phyloP scores from a whole-genome alignment of 208 protist genomes.

The Leishmania aethiopica region DNA sequence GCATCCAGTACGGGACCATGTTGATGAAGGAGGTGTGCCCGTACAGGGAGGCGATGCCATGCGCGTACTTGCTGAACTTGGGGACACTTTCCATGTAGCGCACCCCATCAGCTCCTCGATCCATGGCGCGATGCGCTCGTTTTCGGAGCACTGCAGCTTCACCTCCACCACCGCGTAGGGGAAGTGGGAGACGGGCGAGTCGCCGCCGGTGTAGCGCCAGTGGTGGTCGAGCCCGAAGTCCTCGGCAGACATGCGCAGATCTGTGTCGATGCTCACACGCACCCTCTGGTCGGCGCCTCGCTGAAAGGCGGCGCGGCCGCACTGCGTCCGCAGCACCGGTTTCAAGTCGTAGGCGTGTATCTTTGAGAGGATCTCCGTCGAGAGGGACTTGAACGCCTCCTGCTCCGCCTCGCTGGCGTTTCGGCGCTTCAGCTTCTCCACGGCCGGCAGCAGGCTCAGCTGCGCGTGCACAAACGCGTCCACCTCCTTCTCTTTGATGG shows the following conservation, averaged over 20 bases:
- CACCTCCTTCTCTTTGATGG: slow-evolving; percentile 83
- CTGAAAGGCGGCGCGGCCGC: slow-evolving; percentile 86
- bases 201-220: slow-evolving; percentile 82
- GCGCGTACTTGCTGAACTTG: slow-evolving; percentile 92
- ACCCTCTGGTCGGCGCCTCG: slow-evolving; percentile 83
- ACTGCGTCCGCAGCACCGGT: slow-evolving; percentile 86
- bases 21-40: slow-evolving; percentile 86
- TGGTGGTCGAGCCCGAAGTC: slow-evolving; percentile 88
- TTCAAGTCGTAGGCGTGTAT: slow-evolving; percentile 87
- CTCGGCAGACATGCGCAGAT: slow-evolving; percentile 77
- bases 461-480: slow-evolving; percentile 75
- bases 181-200: slow-evolving; percentile 72
- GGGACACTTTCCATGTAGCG: slow-evolving; percentile 89
- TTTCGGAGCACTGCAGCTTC: slow-evolving; percentile 89
- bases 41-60: slow-evolving; percentile 88
- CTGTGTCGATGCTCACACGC: slow-evolving; percentile 89
- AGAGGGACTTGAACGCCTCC: slow-evolving; percentile 80
- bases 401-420: slow-evolving; percentile 70
- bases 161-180: slow-evolving; percentile 90
- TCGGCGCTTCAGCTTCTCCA: slow-evolving; percentile 80
- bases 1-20: slow-evolving; percentile 92
- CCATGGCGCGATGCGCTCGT: slow-evolving; percentile 89
- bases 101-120: slow-evolving; percentile 91
- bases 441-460: slow-evolving; percentile 60
- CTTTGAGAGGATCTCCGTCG: slow-evolving; percentile 84